phyloP scores from a whole-genome alignment of 768 basidiomycete species.

The Phaeotremella skinneri region DNA sequence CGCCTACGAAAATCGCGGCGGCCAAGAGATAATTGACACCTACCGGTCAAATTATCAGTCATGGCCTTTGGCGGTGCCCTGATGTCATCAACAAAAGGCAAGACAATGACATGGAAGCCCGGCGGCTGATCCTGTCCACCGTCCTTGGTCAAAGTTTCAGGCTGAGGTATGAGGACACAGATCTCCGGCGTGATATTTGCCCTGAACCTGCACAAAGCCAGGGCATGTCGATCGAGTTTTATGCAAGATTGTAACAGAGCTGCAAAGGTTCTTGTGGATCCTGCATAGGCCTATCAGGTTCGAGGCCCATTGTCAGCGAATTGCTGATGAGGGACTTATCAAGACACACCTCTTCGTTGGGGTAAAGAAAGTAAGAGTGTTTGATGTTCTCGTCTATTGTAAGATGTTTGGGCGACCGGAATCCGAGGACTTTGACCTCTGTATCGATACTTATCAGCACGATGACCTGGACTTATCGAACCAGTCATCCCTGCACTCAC shows the following conservation, averaged over 20 bases:
- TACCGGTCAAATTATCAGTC: slow-evolving; percentile 65
- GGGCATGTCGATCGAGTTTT: slow-evolving; percentile 74
- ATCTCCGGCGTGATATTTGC: slow-evolving; percentile 73
- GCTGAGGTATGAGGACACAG: slow-evolving; percentile 75
- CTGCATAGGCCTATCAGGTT: slow-evolving; percentile 63
- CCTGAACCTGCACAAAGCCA: slow-evolving; percentile 69
- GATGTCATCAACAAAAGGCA: slow-evolving; percentile 96
- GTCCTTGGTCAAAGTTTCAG: slow-evolving; percentile 63
- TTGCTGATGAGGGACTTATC: neutral
- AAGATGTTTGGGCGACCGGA: slow-evolving; percentile 70
- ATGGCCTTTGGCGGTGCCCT: slow-evolving; percentile 65
- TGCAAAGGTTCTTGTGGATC: slow-evolving; percentile 86
- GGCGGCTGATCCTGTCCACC: slow-evolving; percentile 75
- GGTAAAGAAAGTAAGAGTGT: slow-evolving; percentile 86
- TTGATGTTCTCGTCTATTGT: slow-evolving; percentile 86
- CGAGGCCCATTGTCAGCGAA: neutral
- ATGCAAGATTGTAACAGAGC: slow-evolving; percentile 80
- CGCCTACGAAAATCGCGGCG: no score
- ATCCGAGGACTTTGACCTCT: slow-evolving; percentile 91
- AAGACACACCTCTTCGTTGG: slow-evolving; percentile 75
- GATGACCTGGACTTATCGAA: no score
- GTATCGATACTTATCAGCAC: neutral
- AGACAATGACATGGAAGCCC: slow-evolving; percentile 85
- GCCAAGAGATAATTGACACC: slow-evolving; percentile 13
- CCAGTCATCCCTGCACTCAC: no score